Conservation (phyloP, 2,329 filamentous ascomycete species). For the Cercospora berteroae region DNA sequence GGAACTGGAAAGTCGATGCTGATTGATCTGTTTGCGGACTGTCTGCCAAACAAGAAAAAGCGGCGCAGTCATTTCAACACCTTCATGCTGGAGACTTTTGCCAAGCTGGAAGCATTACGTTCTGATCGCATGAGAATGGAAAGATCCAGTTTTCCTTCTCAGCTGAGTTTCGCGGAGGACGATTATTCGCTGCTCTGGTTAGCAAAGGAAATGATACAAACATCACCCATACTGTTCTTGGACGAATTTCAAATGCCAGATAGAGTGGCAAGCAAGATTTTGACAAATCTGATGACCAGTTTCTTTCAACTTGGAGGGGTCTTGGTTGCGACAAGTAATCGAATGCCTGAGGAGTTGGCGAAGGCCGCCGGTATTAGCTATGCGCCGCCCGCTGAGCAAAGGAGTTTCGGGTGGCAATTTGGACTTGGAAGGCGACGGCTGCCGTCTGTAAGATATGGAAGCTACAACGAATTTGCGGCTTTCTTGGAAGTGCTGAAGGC, state of each 20-base stretch:
- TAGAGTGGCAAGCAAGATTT: conserved; percentile 71
- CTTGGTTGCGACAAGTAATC: conserved; percentile 74
- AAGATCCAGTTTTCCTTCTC: conserved; percentile 9
- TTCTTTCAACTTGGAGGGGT: conserved; percentile 84
- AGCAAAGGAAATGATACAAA: conserved; percentile 71
- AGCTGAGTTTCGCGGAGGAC: conserved; percentile 36
- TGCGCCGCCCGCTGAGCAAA: conserved; percentile 52
- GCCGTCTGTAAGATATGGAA: conserved; percentile 54
- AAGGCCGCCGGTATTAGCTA: conserved; percentile 73
- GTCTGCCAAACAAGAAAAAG: conserved; percentile 70
- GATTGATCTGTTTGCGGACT: conserved; percentile 76
- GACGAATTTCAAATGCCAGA: conserved; percentile 85
- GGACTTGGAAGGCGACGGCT: conserved; percentile 34
- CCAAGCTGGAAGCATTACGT: conserved; percentile 67
- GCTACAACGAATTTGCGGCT: conserved; percentile 69
- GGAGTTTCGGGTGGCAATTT: conserved; percentile 45
- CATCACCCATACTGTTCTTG: conserved; percentile 72
- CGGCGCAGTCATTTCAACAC: conserved; percentile 79
- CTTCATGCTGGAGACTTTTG: conserved; percentile 77
- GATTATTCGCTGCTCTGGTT: conserved; percentile 72
- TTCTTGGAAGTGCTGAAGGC: conserved; percentile 75
- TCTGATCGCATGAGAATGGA: conserved; percentile 33
- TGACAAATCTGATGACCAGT: conserved; percentile 72
- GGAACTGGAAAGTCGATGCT: conserved; percentile 84
- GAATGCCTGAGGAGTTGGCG: conserved; percentile 77